Conservation (phyloP, 2,329 filamentous ascomycete genomes). For the Pseudocercospora pini-densiflorae region DNA sequence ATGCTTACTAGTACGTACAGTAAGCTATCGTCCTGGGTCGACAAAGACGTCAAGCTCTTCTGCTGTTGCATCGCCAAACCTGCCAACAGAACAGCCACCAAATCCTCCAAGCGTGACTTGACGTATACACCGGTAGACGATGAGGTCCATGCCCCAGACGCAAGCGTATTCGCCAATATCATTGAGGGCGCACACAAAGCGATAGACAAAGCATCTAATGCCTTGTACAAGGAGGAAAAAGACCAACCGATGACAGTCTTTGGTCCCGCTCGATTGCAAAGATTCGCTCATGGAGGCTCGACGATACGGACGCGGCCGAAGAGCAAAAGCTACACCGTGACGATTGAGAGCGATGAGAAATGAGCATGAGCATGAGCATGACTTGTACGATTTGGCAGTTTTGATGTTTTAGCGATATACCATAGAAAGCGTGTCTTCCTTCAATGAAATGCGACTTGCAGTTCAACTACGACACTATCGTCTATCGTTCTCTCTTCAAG, state of each 20-base stretch:
- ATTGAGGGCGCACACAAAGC: background rate
- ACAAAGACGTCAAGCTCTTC: background rate
- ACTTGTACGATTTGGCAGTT: too few relatives aligned
- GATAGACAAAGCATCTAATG: background rate
- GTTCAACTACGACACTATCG: too few relatives aligned
- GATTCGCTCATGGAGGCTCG: background rate
- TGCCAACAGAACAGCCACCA: background rate
- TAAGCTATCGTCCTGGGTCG: background rate
- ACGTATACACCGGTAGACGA: background rate
- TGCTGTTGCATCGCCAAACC: constrained; percentile 6
- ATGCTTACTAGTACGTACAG: background rate
- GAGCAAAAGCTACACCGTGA: background rate
- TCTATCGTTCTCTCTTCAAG: too few relatives aligned
- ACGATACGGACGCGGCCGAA: background rate
- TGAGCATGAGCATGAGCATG: background rate
- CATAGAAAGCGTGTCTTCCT: too few relatives aligned
- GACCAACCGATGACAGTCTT: background rate
- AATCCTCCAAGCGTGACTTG: background rate
- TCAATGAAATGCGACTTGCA: too few relatives aligned
- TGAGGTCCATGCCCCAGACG: background rate
- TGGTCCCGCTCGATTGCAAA: background rate
- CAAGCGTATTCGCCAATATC: background rate
- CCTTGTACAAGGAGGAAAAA: background rate
- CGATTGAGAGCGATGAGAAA: background rate
- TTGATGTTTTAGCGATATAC: too few relatives aligned